phyloP scores from a whole-genome alignment of 371 early-diverging fungal species.

The Fennellomyces sp. region DNA sequence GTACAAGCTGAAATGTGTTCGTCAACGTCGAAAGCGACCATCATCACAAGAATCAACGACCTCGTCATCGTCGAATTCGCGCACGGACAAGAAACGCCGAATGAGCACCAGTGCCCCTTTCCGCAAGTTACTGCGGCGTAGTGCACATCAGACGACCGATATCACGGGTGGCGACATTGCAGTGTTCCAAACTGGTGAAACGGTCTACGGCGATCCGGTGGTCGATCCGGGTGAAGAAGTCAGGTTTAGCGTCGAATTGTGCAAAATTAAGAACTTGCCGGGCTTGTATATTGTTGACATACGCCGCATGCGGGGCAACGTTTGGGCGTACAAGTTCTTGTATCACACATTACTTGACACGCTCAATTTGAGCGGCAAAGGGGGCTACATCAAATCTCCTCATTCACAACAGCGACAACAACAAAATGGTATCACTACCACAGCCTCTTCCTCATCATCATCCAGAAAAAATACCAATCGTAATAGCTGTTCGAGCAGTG shows the following conservation, averaged over 20 bases:
- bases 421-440: slow-evolving; percentile 5
- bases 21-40: slow-evolving; percentile 55
- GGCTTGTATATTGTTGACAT: slow-evolving; percentile 91
- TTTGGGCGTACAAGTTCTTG: slow-evolving; percentile 92
- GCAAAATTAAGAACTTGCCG: slow-evolving; percentile 86
- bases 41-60: not conserved
- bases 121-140: slow-evolving; percentile 39
- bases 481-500: slow-evolving; percentile 19
- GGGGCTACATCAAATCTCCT: slow-evolving; percentile 16
- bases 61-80: slow-evolving; percentile 6
- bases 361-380: slow-evolving; percentile 60
- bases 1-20: slow-evolving; percentile 73
- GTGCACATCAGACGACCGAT: slow-evolving; percentile 1
- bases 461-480: slow-evolving; percentile 10
- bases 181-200: slow-evolving; percentile 1
- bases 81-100: slow-evolving; percentile 15
- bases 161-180: not conserved
- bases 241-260: slow-evolving; percentile 87
- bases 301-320: slow-evolving; percentile 87
- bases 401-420: slow-evolving; percentile 1
- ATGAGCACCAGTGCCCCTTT: slow-evolving; percentile 13
- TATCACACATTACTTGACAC: slow-evolving; percentile 75
- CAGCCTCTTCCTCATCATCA: slow-evolving; percentile 7
- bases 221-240: slow-evolving; percentile 87
- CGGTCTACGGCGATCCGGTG: slow-evolving; percentile 89